phyloP scores from a whole-genome alignment of 345 rosid species.

The Clarkia xantiana region DNA sequence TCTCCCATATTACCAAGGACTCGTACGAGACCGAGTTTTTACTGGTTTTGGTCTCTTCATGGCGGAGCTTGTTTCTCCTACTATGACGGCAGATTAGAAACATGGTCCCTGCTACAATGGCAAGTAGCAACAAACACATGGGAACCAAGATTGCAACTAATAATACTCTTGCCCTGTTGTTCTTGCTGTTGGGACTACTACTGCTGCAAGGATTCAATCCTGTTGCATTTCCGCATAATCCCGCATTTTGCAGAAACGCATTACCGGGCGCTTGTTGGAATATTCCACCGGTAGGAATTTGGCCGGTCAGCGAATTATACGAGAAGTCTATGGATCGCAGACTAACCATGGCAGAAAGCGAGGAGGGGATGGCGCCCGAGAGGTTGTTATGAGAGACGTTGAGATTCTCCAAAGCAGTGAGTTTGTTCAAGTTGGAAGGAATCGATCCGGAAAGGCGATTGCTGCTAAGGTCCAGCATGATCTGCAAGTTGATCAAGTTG shows the following conservation, averaged over 20 bases:
- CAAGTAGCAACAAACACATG: no score
- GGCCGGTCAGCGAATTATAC: conserved; percentile 35
- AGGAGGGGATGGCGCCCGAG: conserved; percentile 33
- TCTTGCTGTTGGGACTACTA: conserved; percentile 1
- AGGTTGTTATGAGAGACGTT: conserved; percentile 44
- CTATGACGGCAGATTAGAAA: background rate
- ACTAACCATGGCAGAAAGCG: conserved; percentile 35
- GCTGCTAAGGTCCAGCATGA: conserved; percentile 46
- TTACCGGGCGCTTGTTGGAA: conserved; percentile 27
- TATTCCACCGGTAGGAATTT: conserved; percentile 23
- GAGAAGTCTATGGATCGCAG: conserved; percentile 41
- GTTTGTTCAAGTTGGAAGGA: conserved; percentile 30
- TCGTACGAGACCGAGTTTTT: conserved; percentile 5
- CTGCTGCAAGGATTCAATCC: conserved; percentile 19
- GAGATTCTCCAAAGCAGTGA: conserved; percentile 26
- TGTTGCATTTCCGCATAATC: conserved; percentile 38
- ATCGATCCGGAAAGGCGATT: conserved; percentile 44
- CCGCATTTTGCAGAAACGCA: conserved; percentile 35
- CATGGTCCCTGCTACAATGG: no score
- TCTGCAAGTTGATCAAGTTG: conserved; percentile 24
- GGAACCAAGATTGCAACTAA: no score
- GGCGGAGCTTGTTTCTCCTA: conserved; percentile 7
- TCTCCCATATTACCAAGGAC: conserved; percentile 37
- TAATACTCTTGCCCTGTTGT: no score
- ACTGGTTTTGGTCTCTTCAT: conserved; percentile 18